Percentiles rank a stretch among this genome's conserved stretches.
phyloP scores from a whole-genome alignment of 345 rosid genomes.

The Euclidium syriacum region DNA sequence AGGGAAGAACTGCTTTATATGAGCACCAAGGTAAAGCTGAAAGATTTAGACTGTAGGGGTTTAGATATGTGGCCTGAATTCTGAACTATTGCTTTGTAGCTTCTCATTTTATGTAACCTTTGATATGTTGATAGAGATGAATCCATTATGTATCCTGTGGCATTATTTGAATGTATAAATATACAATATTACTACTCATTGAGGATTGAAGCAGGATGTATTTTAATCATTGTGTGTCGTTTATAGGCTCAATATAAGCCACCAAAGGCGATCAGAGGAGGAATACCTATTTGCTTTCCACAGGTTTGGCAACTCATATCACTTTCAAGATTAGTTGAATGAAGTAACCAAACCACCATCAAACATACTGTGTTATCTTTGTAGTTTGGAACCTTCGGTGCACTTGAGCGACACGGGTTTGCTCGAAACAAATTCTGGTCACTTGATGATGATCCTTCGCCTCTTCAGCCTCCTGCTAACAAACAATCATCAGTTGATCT shows the following conservation, averaged over 20 bases:
- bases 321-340: background rate
- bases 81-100: background rate
- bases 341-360: too few species aligned
- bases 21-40: conserved; percentile 71
- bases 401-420: conserved; percentile 85
- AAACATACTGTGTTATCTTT: background rate
- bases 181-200: background rate
- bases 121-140: background rate
- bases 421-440: conserved; percentile 82
- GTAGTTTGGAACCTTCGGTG: conserved; percentile 79
- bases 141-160: background rate
- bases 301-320: conserved; percentile 54
- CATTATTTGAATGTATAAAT: background rate
- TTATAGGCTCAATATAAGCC: conserved; percentile 69
- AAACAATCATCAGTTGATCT: conserved; percentile 75
- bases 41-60: background rate
- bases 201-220: background rate
- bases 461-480: conserved; percentile 65
- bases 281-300: conserved; percentile 85
- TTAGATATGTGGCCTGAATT: background rate
- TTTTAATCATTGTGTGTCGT: conserved; percentile 6
- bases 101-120: conserved; percentile 5
- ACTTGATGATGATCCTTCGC: conserved; percentile 72
- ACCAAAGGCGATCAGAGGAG: conserved; percentile 77
- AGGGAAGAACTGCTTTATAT: conserved; percentile 76